Evolutionary conservation across 345 rosid genomes (phyloP).

Genomic region (Pseudoturritis turrita): DNA sequence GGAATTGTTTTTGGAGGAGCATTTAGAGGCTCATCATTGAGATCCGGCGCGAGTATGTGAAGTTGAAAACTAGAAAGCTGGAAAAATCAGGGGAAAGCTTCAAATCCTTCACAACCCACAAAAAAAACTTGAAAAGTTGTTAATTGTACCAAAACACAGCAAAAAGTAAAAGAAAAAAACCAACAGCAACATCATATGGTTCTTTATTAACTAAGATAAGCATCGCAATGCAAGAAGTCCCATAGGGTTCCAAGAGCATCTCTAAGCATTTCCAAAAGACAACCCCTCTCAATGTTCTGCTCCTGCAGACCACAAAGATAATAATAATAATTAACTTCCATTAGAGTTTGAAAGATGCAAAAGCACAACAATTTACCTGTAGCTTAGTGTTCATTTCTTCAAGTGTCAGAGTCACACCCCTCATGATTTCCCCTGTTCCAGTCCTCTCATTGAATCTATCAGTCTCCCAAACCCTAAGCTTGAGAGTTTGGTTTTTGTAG

Average conservation of each 20-base stretch:
- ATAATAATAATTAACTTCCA: neutral
- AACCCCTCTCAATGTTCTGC: neutral
- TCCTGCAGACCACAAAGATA: conserved; percentile 14
- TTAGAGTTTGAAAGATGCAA: neutral
- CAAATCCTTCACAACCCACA: too few species aligned
- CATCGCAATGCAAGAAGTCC: conserved; percentile 21
- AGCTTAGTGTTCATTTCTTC: conserved; percentile 41
- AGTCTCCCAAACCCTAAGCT: conserved; percentile 54
- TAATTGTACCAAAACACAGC: neutral
- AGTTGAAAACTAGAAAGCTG: too few species aligned
- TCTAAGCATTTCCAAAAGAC: conserved; percentile 12
- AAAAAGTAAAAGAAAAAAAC: neutral
- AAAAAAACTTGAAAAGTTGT: too few species aligned
- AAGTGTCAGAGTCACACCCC: conserved; percentile 41
- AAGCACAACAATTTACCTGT: conserved; percentile 9
- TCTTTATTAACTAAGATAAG: neutral
- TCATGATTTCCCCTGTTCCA: conserved; percentile 33
- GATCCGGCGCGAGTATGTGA: too few species aligned
- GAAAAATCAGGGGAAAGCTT: too few species aligned
- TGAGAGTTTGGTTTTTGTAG: conserved; percentile 38
- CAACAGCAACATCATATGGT: neutral
- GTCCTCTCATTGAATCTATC: conserved; percentile 44
- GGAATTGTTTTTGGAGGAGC: too few species aligned
- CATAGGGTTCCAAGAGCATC: conserved; percentile 12
- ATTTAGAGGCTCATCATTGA: too few species aligned